Base-by-base conservation (phyloP, 495 filamentous ascomycete species). In the Paragyromitra xinjiangensis region DNA sequence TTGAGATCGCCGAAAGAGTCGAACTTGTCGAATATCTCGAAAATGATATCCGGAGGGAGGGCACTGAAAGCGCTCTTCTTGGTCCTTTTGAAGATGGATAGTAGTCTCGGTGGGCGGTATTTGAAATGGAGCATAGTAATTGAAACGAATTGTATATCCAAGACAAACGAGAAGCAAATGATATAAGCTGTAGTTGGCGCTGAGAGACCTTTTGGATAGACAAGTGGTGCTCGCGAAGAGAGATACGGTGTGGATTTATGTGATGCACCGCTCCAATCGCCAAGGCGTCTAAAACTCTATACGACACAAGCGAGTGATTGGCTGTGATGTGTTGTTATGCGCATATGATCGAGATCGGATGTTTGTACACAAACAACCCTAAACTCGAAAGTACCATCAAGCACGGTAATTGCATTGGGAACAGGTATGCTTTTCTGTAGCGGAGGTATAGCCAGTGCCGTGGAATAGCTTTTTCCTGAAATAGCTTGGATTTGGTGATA, bases 281-380 rank as follows among this genome's bases (percentile, higher is more conserved):
- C 24, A 58, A 58, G 55, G 6, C 3, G 16, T 4, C n/a, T 5
- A 3, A 19, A 62, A 22, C n/a, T 55, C 6, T 22, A 11, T 55
- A 7, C 6, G 9, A 62, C 8, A 40, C 59, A 4, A 59, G 59
- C 59, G 59, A 63, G 59, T 63, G 59, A 63, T 63, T 40, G n/a
- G 16, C 6, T 63, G 8, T 63, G 59, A 63, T 42, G 1, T 39
- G 3, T 22, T 6, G 16, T 40, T 62, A n/a, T 34, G 29, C 29
- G 3, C 29, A 34, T 34, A 34, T 34, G 29, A 34, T 34, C 29
- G 29, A 34, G 29, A 34, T 34, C 29, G 29, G 29, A 34, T 34
- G 29, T 34, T 34, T 34, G 29, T 34, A 34, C 29, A 34, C 29
- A 34, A 34, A 34, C 29, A 34, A 34, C 29, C 3, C 29, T 34